Conservation (phyloP, 306 rosid genomes). For the Quercus mongolica region DNA sequence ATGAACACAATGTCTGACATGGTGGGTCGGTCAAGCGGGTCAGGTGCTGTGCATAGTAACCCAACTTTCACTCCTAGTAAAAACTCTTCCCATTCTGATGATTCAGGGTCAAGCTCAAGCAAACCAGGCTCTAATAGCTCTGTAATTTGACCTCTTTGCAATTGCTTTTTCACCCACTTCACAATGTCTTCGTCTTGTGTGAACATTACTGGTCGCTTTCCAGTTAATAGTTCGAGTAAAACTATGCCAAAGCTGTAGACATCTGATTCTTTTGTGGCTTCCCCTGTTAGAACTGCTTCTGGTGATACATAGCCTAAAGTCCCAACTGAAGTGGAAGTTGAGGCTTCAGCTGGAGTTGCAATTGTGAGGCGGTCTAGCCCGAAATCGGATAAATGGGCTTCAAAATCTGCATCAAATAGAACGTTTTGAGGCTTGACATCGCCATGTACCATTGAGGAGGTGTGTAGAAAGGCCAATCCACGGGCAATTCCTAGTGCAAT, state of each 20-base stretch:
- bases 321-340: conserved; percentile 66
- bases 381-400: conserved; percentile 90
- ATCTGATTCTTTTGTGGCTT: conserved; percentile 75
- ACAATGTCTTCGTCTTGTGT: conserved; percentile 91
- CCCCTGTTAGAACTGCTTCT: conserved; percentile 77
- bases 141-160: conserved; percentile 82
- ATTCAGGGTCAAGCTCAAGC: conserved; percentile 91
- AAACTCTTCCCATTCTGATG: conserved; percentile 97
- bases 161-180: conserved; percentile 91
- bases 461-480: conserved; percentile 84
- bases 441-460: conserved; percentile 66
- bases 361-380: conserved; percentile 64
- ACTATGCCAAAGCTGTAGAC: conserved; percentile 92
- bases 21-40: conserved; percentile 86
- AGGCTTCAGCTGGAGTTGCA: conserved; percentile 55
- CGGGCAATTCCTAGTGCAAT: conserved; percentile 93
- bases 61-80: conserved; percentile 90
- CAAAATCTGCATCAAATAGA: conserved; percentile 92
- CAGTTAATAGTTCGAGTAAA: conserved; percentile 75
- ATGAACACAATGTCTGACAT: conserved; percentile 98
- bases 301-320: conserved; percentile 85
- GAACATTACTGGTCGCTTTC: conserved; percentile 90
- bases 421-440: conserved; percentile 82
- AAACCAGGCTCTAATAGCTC: conserved; percentile 87
- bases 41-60: conserved; percentile 88